Evolutionary conservation across 2,329 filamentous ascomycete genomes (phyloP).

Genomic region (Pseudogymnoascus sp.): DNA sequence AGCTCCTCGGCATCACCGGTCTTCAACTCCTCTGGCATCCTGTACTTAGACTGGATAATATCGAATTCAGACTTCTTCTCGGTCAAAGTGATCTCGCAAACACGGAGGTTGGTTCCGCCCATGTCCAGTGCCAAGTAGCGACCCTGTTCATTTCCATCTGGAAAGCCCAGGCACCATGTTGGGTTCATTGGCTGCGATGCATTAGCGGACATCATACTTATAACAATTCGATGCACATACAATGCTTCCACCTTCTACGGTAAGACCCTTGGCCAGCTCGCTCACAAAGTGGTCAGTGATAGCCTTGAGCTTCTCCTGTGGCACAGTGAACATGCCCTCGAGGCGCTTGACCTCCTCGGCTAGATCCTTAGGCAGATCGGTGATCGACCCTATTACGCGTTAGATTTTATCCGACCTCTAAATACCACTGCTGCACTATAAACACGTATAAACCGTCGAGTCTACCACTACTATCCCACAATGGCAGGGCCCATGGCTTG

Average conservation of each 20-base stretch:
- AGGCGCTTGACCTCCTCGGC: slow-evolving; percentile 72
- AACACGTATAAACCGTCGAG: not conserved
- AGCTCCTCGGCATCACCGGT: slow-evolving; percentile 75
- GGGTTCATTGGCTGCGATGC: slow-evolving; percentile 83
- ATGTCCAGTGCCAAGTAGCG: slow-evolving; percentile 88
- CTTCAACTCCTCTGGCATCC: slow-evolving; percentile 88
- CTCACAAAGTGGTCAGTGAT: slow-evolving; percentile 84
- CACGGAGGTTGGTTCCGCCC: slow-evolving; percentile 91
- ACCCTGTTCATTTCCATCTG: slow-evolving; percentile 77
- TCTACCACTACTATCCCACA: not conserved
- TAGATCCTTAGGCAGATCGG: slow-evolving; percentile 81
- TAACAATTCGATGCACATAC: slow-evolving; percentile 42
- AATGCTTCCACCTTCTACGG: slow-evolving; percentile 83
- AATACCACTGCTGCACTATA: not conserved
- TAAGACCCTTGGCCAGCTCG: slow-evolving; percentile 82
- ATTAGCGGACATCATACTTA: slow-evolving; percentile 14
- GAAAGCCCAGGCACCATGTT: slow-evolving; percentile 89
- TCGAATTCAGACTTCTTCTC: slow-evolving; percentile 85
- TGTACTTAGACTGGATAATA: slow-evolving; percentile 93
- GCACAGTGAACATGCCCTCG: slow-evolving; percentile 76
- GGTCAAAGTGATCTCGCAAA: slow-evolving; percentile 85
- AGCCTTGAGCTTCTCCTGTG: slow-evolving; percentile 71
- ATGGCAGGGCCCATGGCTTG: not conserved
- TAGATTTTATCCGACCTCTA: not conserved
- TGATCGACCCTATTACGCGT: slow-evolving; percentile 63